Evolutionary conservation across 2,329 filamentous ascomycete species (phyloP), one percentile per base, ranked within the genome.

Genomic region (Botrytis deweyae): DNA sequence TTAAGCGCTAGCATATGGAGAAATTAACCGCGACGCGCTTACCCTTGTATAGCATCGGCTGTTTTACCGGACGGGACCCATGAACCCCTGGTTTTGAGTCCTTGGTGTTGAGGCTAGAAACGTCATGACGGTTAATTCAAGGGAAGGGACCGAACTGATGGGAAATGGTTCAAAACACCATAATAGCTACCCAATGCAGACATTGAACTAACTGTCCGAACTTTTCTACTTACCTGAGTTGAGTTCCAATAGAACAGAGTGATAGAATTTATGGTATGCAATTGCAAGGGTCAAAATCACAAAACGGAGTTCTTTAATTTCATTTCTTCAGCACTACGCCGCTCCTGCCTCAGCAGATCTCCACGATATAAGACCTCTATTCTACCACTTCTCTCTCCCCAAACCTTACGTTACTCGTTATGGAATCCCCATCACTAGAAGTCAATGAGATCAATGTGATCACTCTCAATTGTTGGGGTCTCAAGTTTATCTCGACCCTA

Each of bases 391-490:
- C 18, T 59, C 2, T 10, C 22, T 12, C 10, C 40, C 4, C 25
- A 25, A 40, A 8, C 49, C 20, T 20, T 20, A 6, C 36, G 2
- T 9, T n/a, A 52, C 55, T 7, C 14, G 42, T 4, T 7, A 73
- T 73, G 71, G 52, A 62, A 3, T 62, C 64, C 1, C n/a, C 20
- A 38, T 20, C 52, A 42, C 25, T 22, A 25, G 40, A 73, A 61
- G 52, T 69, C 5, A 59, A 42, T 42, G 87, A 91, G 74, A 88
- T 98, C 81, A 91, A 92, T 80, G 87, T 98, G 78, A 85, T 98
- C 77, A 96, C 93, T 7, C 89, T 97, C 82, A 99, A 99, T 84
- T 98, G 94, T 89, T 98, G 96, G 95, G 96, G 96, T 70, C 90
- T 98, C 75, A 95, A 97, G 80, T 94, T 90, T 84, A 87, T 98